phyloP scores from a whole-genome alignment of 345 rosid genomes.

The Populus tremula region DNA sequence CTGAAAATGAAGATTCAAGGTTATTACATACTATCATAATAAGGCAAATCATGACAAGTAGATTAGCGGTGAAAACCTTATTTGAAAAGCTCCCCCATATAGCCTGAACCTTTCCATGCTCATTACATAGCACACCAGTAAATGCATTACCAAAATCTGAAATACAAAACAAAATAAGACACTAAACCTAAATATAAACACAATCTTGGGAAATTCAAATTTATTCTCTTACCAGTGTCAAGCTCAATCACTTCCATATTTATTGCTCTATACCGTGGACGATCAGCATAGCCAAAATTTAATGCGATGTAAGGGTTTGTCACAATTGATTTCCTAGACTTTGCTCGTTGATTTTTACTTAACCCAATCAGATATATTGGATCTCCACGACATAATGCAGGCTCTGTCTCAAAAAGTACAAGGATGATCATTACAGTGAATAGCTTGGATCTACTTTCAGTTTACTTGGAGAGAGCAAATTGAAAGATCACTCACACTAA shows the following conservation, averaged over 20 bases:
- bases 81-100: conserved; percentile 93
- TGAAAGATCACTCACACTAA: not conserved
- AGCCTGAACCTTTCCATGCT: conserved; percentile 83
- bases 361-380: conserved; percentile 83
- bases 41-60: conserved; percentile 11
- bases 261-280: conserved; percentile 82
- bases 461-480: not conserved
- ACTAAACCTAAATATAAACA: not conserved
- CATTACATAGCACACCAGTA: conserved; percentile 84
- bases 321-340: conserved; percentile 82
- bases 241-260: conserved; percentile 95
- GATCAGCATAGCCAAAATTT: conserved; percentile 70
- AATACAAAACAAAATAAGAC: conserved; percentile 10
- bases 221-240: conserved; percentile 60
- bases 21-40: conserved; percentile 17
- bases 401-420: conserved; percentile 49
- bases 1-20: conserved; percentile 37
- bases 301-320: conserved; percentile 87
- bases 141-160: conserved; percentile 90
- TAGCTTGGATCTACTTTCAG: not conserved
- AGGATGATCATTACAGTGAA: not conserved
- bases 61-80: conserved; percentile 50
- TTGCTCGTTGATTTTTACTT: conserved; percentile 78
- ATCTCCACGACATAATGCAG: conserved; percentile 82
- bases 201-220: not conserved